phyloP scores from a whole-genome alignment of 2,329 filamentous ascomycete species.

The Akanthomyces uredinophilus region DNA sequence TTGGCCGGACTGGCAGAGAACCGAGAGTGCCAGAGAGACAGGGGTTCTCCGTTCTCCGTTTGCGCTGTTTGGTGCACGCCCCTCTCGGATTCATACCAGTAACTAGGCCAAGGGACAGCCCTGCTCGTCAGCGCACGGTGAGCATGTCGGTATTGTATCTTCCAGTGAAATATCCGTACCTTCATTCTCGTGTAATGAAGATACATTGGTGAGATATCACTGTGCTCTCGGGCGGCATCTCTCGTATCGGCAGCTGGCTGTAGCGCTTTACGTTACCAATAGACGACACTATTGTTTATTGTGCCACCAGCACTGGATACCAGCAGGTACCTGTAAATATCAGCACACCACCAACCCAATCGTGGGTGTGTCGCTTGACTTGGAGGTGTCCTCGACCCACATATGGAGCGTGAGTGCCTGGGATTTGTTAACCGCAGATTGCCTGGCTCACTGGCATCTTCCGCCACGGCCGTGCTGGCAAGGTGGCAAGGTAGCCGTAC shows the following conservation, averaged over 20 bases:
- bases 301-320: not conserved
- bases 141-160: not conserved
- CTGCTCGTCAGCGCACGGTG: not conserved
- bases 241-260: too few species aligned
- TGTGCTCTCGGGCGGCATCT: not conserved
- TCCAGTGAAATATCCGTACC: too few species aligned
- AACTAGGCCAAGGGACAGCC: not conserved
- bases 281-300: not conserved
- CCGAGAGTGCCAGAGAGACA: not conserved
- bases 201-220: not conserved
- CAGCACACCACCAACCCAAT: not conserved
- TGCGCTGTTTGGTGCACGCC: not conserved
- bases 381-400: slow-evolving; percentile 1
- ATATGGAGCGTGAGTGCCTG: not conserved
- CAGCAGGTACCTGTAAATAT: not conserved
- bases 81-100: not conserved
- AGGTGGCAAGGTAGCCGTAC: too few species aligned
- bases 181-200: not conserved
- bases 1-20: not conserved
- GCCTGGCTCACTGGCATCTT: not conserved
- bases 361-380: not conserved
- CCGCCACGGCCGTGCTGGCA: not conserved
- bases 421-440: slow-evolving; percentile 5
- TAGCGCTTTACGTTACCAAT: not conserved
- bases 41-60: slow-evolving; percentile 1